Base-by-base conservation (phyloP, 805 yeast species). In the Dipodascopsis uninucleata region DNA sequence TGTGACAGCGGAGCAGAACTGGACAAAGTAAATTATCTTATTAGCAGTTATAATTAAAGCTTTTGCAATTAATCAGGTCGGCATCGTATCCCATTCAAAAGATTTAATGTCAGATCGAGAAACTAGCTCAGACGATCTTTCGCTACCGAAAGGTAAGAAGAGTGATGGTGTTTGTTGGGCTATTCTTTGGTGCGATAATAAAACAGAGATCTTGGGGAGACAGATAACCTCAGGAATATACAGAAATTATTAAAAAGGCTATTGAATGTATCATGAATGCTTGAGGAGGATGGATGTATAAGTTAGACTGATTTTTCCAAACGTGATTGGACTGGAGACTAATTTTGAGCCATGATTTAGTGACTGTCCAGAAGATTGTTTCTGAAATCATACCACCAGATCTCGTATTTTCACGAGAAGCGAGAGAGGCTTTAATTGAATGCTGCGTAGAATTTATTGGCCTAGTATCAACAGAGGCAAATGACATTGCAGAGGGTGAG, bases 391-490 rank as follows among this genome's bases (percentile, higher is more conserved):
- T 90, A 24, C 96, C 96, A 14, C 69, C 78, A n/a, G 97, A 89
- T 60, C 72, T 85, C 45, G 80, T 89, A 5, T 87, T 90, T 57
- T 79, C 95, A 31, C 85, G 89, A 56, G 97, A 93, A 55, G 95
- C 97, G 2, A 73, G 97, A 46, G 97, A 90, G 60, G 93, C 95
- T 34, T 77, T 93, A 35, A 90, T 95, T 34, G 97, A 93, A 62
- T 90, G 96, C 64, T 88, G 97, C 58, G 87, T 93, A 44, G 96
- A 88, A 66, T 90, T 93, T 63, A 82, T 93, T 49, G 90, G 93
- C 95, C 86, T 90, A 47, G 70, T 90, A 33, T 84, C 96, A 8
- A 86, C 95, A 2, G 95, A 88, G 67, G 82, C 90, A 44, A 89
- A 90, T 59, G 97, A 93, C 52, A 88, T 93, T 55, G 97, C 97